Evolutionary conservation across 345 rosid species (phyloP).

Genomic region (Xanthoceras sorbifolium): DNA sequence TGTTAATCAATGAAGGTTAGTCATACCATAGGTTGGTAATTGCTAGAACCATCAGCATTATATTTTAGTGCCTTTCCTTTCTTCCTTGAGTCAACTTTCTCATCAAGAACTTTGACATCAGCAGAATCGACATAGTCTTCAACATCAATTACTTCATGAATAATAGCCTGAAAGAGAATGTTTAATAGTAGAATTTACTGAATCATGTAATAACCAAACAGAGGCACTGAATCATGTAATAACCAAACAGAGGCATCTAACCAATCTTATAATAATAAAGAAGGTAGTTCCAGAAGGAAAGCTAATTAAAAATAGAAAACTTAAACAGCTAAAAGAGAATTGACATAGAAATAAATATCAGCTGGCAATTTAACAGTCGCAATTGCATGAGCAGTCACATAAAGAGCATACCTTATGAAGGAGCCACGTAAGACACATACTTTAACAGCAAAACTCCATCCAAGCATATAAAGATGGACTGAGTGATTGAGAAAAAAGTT

Average conservation of each 20-base stretch:
- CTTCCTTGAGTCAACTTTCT: slow-evolving; percentile 37
- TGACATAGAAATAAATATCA: too few relatives aligned
- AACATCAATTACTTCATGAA: slow-evolving; percentile 56
- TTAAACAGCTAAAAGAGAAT: neutral
- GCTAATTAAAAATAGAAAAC: neutral
- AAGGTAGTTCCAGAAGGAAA: neutral
- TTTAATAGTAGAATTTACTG: slow-evolving; percentile 4
- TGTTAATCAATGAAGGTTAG: neutral
- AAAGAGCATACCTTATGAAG: too few relatives aligned
- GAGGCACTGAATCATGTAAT: too few relatives aligned
- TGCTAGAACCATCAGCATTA: slow-evolving; percentile 25
- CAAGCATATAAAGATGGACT: too few relatives aligned
- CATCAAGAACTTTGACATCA: slow-evolving; percentile 44
- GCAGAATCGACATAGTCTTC: slow-evolving; percentile 51
- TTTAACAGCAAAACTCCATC: too few relatives aligned
- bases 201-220: neutral
- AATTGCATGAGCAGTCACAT: too few relatives aligned
- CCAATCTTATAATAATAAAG: neutral
- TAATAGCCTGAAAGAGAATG: slow-evolving; percentile 40
- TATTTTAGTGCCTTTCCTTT: slow-evolving; percentile 64
- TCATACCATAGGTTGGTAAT: slow-evolving; percentile 35
- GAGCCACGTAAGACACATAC: too few relatives aligned
- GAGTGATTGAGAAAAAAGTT: too few relatives aligned
- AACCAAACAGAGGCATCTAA: neutral
- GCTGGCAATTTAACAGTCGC: too few relatives aligned